Evolutionary conservation across 2,329 filamentous ascomycete genomes (phyloP), one percentile per base, ranked within the genome.

Genomic region (Lachnellula willkommii): DNA sequence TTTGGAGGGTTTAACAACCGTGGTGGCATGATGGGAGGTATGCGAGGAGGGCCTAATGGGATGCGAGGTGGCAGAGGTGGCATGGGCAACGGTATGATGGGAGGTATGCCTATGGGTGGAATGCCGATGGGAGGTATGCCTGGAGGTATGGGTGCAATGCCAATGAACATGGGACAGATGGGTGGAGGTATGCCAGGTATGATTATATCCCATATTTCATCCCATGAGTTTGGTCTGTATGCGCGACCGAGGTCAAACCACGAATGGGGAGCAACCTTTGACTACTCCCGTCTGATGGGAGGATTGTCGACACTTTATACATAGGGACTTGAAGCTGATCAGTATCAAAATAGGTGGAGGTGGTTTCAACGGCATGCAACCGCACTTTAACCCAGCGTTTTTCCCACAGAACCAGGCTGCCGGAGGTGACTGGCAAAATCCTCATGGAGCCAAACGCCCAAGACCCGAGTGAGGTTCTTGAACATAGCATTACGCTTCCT

Each of bases 381-480:
- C 80, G 53, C 82, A 85, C 66, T 93, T 91, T 73, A 89, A 87
- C 68, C 82, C 85, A 39, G 82, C 79, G 56, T 91, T 90, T 74
- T 93, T 90, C 70, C 74, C 77, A 64, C 79, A 79, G 60, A 71
- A 71, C 32, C 73, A 74, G 53, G 72, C 70, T 43, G 72, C 71
- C 48, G 73, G 73, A 42, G 75, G 72, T 48, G 85, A 85, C 54
- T 84, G 83, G 72, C 89, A 88, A 77, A 93, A 93, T 66, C 89
- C 89, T 5, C 89, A 93, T 64, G 88, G 88, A 32, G 84, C 85
- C 3, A 94, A 94, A 75, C 79, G 89, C 63, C 86, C 88, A 62
- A 81, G 89, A 60, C 88, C 88, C 58, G 89, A 92, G 50, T 70
- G 63, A 61, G 45, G 24, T 20, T 35, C 7, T 54, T 47, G 39